A percentile compares a stretch with the other conserved stretches of the same genome.
These are phyloP conservation scores for Blastomyces gilchristii DNA, from an alignment of 2,329 filamentous ascomycete genomes.

Conservation along the genomic window DNA sequence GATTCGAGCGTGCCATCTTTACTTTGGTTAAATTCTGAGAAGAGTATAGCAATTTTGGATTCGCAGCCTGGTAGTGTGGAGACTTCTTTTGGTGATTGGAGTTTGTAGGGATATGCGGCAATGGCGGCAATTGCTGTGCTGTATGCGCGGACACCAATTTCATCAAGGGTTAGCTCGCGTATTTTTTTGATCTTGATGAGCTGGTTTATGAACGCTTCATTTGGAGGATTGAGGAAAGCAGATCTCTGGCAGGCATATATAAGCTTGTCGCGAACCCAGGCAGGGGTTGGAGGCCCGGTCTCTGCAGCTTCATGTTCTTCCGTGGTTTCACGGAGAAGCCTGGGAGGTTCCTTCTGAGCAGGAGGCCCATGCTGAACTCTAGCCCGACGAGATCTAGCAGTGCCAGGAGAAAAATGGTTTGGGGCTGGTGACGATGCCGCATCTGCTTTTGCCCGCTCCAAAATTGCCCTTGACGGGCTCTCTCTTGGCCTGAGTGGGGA, in stretches of 20 bases:
- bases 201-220: slow-evolving; percentile 61
- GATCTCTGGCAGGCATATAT: slow-evolving; percentile 73
- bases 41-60: slow-evolving; percentile 65
- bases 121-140: slow-evolving; percentile 75
- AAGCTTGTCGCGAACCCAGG: slow-evolving; percentile 54
- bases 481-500: slow-evolving; percentile 12
- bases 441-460: slow-evolving; percentile 46
- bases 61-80: slow-evolving; percentile 65
- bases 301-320: slow-evolving; percentile 59
- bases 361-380: slow-evolving; percentile 14
- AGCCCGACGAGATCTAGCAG: slow-evolving; percentile 4
- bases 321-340: slow-evolving; percentile 59
- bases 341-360: slow-evolving; percentile 27
- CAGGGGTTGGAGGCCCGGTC: slow-evolving; percentile 56
- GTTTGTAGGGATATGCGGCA: slow-evolving; percentile 62
- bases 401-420: slow-evolving; percentile 5
- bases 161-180: slow-evolving; percentile 61
- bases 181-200: slow-evolving; percentile 64
- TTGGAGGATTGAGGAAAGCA: slow-evolving; percentile 60
- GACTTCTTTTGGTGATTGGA: slow-evolving; percentile 39
- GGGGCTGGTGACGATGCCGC: slow-evolving; percentile 19
- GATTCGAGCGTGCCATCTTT: slow-evolving; percentile 51
- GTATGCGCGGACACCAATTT: slow-evolving; percentile 75
- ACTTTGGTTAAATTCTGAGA: slow-evolving; percentile 58
- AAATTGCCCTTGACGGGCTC: slow-evolving; percentile 26